These are phyloP conservation scores for Citrus hindsii DNA, from an alignment of 345 rosid genomes.

Conservation along the genomic window DNA sequence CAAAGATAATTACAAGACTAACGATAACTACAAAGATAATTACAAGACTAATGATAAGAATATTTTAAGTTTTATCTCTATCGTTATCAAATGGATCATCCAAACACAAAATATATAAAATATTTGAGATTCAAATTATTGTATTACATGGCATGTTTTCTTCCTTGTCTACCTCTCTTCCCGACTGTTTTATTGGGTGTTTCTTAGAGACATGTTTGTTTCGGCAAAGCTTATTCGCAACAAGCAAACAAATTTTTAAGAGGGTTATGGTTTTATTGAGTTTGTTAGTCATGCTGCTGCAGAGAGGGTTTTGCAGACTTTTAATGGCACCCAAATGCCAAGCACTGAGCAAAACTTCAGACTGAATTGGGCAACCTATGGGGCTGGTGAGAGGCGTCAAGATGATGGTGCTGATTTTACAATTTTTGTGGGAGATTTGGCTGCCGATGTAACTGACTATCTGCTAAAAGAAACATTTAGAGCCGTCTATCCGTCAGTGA, in stretches of 20 bases:
- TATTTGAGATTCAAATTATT: background rate
- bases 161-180: background rate
- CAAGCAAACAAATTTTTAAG: constrained; percentile 61
- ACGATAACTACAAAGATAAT: too few relatives aligned
- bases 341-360: constrained; percentile 69
- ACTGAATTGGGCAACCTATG: constrained; percentile 86
- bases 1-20: too few relatives aligned
- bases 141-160: background rate
- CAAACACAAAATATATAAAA: background rate
- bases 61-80: too few relatives aligned
- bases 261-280: constrained; percentile 93
- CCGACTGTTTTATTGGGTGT: background rate
- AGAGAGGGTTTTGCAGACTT: constrained; percentile 73
- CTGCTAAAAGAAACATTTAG: constrained; percentile 73
- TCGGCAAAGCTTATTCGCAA: constrained; percentile 85
- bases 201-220: background rate
- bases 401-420: constrained; percentile 84
- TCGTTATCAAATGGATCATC: background rate
- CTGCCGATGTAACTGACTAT: constrained; percentile 85
- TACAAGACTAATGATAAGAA: too few relatives aligned
- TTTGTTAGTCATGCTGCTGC: constrained; percentile 64
- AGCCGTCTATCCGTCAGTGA: constrained; percentile 55
- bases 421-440: constrained; percentile 86
- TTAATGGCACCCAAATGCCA: constrained; percentile 82
- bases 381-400: constrained; percentile 84